phyloP scores from a whole-genome alignment of 2,329 filamentous ascomycete genomes.

The Colletotrichum orbiculare region DNA sequence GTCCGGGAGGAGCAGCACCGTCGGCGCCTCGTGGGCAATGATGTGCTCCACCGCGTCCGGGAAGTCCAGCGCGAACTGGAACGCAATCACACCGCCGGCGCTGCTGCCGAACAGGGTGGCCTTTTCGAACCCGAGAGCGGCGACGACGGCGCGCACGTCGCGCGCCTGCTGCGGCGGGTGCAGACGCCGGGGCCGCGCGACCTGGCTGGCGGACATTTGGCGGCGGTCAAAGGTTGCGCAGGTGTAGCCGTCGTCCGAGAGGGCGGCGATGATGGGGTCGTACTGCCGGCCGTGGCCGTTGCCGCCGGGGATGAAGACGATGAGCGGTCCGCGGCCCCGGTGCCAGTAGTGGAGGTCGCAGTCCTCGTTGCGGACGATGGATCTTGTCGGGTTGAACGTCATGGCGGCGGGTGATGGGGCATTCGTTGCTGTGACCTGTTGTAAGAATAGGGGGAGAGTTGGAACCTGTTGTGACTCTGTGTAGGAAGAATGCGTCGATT shows the following conservation, averaged over 20 bases:
- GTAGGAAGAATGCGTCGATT: too few species aligned
- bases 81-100: conserved; percentile 43
- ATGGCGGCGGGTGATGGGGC: conserved; percentile 17
- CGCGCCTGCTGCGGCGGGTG: conserved; percentile 45
- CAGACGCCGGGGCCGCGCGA: conserved; percentile 39
- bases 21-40: conserved; percentile 46
- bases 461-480: too few species aligned
- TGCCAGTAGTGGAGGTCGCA: conserved; percentile 47
- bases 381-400: conserved; percentile 38
- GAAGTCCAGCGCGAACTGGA: conserved; percentile 46
- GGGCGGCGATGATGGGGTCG: conserved; percentile 42
- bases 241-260: conserved; percentile 42
- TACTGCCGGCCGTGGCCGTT: conserved; percentile 48
- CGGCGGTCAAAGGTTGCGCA: conserved; percentile 47
- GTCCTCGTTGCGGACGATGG: conserved; percentile 43
- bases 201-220: conserved; percentile 46
- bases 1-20: conserved; percentile 42
- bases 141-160: conserved; percentile 45
- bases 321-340: conserved; percentile 44
- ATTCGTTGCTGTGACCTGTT: not conserved
- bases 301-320: conserved; percentile 47
- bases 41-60: conserved; percentile 44
- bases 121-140: conserved; percentile 41
- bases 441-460: too few species aligned
- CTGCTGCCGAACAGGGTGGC: conserved; percentile 46